Conservation (phyloP, 805 yeast species). For the Schwanniomyces sp. region DNA sequence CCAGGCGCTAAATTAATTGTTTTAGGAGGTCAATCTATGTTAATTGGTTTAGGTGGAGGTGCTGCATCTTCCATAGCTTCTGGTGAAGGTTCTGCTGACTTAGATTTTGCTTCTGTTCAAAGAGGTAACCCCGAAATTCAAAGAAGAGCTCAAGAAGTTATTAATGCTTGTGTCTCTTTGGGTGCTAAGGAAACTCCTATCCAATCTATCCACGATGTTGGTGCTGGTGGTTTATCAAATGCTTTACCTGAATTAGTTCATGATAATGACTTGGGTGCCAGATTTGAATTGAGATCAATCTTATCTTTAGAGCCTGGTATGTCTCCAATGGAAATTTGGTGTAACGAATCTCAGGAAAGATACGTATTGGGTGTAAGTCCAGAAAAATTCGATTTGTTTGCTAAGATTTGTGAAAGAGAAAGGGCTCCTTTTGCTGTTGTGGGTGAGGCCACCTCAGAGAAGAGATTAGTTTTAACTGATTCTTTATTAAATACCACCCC, state of each 20-base stretch:
- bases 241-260: constrained; percentile 97
- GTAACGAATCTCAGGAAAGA: constrained; percentile 98
- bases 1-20: constrained; percentile 92
- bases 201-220: constrained; percentile 96
- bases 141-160: constrained; percentile 98
- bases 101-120: constrained; percentile 98
- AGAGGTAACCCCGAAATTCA: constrained; percentile 99
- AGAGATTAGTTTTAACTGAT: constrained; percentile 80
- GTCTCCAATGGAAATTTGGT: constrained; percentile 99
- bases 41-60: constrained; percentile 99
- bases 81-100: constrained; percentile 93
- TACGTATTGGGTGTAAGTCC: constrained; percentile 91
- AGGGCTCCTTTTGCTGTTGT: constrained; percentile 96
- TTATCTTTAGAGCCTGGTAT: constrained; percentile 92
- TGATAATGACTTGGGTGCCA: constrained; percentile 94
- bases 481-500: constrained; percentile 77
- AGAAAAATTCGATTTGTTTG: constrained; percentile 68
- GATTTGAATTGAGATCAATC: constrained; percentile 85
- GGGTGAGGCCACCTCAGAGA: constrained; percentile 88
- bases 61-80: constrained; percentile 98
- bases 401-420: constrained; percentile 86
- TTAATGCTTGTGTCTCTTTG: constrained; percentile 86
- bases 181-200: constrained; percentile 71
- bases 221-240: constrained; percentile 98
- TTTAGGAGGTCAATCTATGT: constrained; percentile 96